Evolutionary conservation across 495 filamentous ascomycete species (phyloP), one percentile per base, ranked within the genome.

Genomic region (Usnea hakonensis): DNA sequence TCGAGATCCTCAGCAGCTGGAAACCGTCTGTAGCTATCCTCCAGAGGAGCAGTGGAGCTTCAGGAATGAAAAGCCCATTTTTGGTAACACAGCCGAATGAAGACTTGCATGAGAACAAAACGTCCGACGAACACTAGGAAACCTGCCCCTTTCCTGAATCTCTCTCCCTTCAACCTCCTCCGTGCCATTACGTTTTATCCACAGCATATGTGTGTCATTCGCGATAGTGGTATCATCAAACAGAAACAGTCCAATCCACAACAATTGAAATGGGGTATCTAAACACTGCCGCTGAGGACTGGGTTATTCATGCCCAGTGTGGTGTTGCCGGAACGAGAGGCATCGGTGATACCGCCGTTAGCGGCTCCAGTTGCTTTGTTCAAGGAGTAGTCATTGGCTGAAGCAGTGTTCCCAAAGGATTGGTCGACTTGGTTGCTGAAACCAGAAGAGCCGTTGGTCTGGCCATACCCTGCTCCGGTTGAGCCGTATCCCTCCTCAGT

Each of bases 371-470:
- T 40, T 13, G 63, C 9, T 41, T 64, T 62, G 9, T 71, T 68
- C 40, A 71, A 52, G 30, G 65, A 55, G 46, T 65, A 63, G 46
- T 68, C 66, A 30, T 71, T 67, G 23, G 48, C 16, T 23, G 64
- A 55, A 35, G 58, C 53, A 17, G 55, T 23, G 56, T 58, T 72
- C 67, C 74, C 73, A 60, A 85, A 82, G 7, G 80, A 78, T 56
- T 82, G 68, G 66, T 82, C 77, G 38, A 85, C 74, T 68, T 85
- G 78, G 62, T 78, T 81, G 37, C 78, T 78, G 71, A 85, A 85
- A 16, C 74, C 78, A 14, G 71, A 65, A 17, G 78, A 68, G 28
- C 67, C 57, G 65, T 68, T 55, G 30, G 64, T 38, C 38, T 60
- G 63, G 26, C 58, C 63, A 33, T 70, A 70, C 2, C 55, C 54